A percentile compares a stretch with the other conserved stretches of the same genome.
phyloP scores from a whole-genome alignment of 306 rosid genomes.

The Trichosanthes cucumerina region DNA sequence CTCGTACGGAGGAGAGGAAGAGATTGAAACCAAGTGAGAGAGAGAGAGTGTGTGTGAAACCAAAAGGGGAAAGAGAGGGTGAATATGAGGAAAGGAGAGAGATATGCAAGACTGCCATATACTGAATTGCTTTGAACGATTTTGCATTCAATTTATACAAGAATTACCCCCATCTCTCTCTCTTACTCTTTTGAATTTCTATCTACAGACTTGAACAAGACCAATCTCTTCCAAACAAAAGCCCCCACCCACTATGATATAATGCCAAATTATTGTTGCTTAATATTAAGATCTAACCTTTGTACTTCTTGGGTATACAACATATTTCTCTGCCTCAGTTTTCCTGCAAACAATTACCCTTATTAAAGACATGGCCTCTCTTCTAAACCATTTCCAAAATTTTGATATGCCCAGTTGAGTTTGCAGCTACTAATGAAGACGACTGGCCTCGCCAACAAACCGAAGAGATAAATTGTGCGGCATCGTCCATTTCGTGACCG shows the following conservation, averaged over 20 bases:
- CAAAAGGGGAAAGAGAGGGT: neutral
- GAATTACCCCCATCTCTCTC: conserved; percentile 8
- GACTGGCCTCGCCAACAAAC: conserved; percentile 95
- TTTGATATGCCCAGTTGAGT: conserved; percentile 86
- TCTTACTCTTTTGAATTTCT: neutral
- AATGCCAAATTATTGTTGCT: neutral
- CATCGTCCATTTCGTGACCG: conserved; percentile 56
- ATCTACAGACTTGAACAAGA: conserved; percentile 10
- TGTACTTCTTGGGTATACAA: conserved; percentile 4
- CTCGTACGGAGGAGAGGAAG: neutral
- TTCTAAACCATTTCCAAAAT: conserved; percentile 82
- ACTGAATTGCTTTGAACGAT: conserved; percentile 22
- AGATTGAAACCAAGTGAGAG: neutral
- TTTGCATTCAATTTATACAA: conserved; percentile 26
- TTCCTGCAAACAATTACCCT: neutral
- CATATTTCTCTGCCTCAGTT: neutral
- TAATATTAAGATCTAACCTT: neutral
- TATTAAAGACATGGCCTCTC: neutral
- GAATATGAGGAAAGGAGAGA: neutral
- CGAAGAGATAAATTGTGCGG: conserved; percentile 74
- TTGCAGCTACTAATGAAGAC: conserved; percentile 74
- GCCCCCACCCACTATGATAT: neutral
- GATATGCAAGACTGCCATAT: neutral
- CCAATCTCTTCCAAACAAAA: neutral
- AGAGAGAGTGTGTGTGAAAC: neutral